phyloP scores from a whole-genome alignment of 2,329 filamentous ascomycete species.

The Colletotrichum salicis region DNA sequence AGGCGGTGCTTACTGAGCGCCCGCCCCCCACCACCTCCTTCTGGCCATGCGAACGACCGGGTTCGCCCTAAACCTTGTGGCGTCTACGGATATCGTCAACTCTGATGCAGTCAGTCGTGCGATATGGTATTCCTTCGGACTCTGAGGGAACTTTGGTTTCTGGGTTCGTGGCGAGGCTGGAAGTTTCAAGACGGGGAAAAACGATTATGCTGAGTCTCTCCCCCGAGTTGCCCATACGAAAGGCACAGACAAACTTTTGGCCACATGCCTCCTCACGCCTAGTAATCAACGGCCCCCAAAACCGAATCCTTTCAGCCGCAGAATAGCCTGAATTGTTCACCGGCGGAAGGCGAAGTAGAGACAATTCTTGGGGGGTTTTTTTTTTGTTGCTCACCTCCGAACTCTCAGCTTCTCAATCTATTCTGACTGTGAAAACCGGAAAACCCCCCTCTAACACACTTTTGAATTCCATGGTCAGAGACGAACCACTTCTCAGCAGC shows the following conservation, averaged over 20 bases:
- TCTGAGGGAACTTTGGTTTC: background rate
- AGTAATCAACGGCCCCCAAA: constrained; percentile 4
- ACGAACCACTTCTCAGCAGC: background rate
- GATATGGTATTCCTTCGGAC: background rate
- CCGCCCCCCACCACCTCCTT: background rate
- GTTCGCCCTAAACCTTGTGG: background rate
- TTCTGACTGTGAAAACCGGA: background rate
- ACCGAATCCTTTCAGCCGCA: constrained; percentile 5
- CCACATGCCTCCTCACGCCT: background rate
- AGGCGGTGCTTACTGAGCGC: constrained; percentile 24
- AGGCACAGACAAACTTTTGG: background rate
- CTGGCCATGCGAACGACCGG: background rate
- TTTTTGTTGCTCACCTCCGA: background rate
- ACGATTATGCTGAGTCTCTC: background rate
- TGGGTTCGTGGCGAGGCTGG: background rate
- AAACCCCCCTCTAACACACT: background rate
- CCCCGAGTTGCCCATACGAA: constrained; percentile 4
- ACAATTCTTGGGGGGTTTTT: background rate
- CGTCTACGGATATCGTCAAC: background rate
- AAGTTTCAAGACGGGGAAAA: background rate
- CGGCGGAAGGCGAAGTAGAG: background rate
- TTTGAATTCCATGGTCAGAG: background rate
- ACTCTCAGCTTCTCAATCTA: background rate
- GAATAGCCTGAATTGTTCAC: background rate
- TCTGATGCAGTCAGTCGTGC: background rate